Percentiles rank a stretch among this genome's conserved stretches.
Evolutionary conservation across 192 early-diverging fungal species (phyloP).

Genomic region (Thoreauomyces humboldtii): DNA sequence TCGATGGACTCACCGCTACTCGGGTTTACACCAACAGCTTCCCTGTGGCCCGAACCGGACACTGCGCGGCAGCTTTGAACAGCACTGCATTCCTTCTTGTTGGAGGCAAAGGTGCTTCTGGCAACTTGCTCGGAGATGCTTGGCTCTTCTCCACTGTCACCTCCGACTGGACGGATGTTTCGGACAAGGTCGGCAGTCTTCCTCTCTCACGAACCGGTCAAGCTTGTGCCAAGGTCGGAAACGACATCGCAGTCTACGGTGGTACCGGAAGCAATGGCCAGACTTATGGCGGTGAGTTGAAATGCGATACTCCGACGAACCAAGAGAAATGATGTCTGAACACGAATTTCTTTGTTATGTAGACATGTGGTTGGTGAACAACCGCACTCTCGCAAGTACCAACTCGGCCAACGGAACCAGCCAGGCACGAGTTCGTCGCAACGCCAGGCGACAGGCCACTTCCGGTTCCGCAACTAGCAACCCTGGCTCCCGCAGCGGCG

Average conservation of each 20-base stretch:
- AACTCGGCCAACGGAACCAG: neutral
- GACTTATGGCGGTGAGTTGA: constrained; percentile 8
- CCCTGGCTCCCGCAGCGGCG: neutral
- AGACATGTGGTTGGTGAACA: constrained; percentile 16
- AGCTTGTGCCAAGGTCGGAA: constrained; percentile 6
- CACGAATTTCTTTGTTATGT: neutral
- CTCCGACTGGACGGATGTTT: constrained; percentile 15
- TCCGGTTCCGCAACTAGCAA: neutral
- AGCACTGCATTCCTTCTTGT: constrained; percentile 20
- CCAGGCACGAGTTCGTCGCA: neutral
- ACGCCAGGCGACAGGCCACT: neutral
- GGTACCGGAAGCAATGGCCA: neutral
- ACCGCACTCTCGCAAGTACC: constrained; percentile 1
- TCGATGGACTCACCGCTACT: neutral
- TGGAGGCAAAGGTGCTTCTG: neutral
- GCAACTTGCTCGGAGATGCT: constrained; percentile 1
- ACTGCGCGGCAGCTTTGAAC: constrained; percentile 13
- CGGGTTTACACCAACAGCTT: neutral
- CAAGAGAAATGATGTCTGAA: neutral
- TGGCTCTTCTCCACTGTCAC: constrained; percentile 13
- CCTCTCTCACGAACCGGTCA: constrained; percentile 11
- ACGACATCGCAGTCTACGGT: constrained; percentile 12
- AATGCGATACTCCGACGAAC: too few relatives aligned
- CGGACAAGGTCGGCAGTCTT: neutral
- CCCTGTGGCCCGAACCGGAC: constrained; percentile 6